A percentile compares a stretch with the other conserved stretches of the same genome.
Evolutionary conservation across 208 protist genomes (phyloP).

Genomic region (Acanthamoeba polyphaga): DNA sequence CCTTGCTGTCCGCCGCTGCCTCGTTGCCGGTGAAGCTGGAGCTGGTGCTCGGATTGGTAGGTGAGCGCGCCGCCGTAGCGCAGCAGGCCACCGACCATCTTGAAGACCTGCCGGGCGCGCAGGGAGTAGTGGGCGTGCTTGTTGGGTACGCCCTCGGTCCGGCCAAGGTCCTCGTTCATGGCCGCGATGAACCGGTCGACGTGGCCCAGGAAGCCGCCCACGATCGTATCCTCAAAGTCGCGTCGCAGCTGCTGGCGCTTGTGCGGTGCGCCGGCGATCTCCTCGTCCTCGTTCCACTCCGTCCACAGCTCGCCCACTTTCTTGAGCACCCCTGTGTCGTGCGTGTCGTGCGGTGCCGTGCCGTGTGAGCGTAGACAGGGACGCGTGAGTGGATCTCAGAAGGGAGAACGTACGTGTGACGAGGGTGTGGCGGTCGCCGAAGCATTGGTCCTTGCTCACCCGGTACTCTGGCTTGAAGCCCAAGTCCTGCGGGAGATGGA

Average conservation of each 20-base stretch:
- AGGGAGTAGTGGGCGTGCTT: not conserved
- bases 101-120: constrained; percentile 25
- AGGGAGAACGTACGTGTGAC: not conserved
- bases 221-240: constrained; percentile 12
- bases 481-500: not conserved
- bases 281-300: not conserved
- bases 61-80: constrained; percentile 33
- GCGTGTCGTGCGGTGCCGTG: not conserved
- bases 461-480: not conserved
- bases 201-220: constrained; percentile 1
- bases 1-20: not conserved
- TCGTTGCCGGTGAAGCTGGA: not conserved
- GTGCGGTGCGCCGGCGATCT: not conserved
- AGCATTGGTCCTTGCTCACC: not conserved
- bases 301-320: not conserved
- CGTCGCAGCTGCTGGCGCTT: not conserved
- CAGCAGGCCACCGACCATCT: constrained; percentile 27
- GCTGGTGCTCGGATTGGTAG: not conserved
- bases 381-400: not conserved
- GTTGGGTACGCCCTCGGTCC: not conserved
- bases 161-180: not conserved
- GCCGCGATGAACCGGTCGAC: not conserved
- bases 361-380: too few species aligned
- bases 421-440: not conserved
- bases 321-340: not conserved